Base-by-base conservation (phyloP, 1,139 yeast species). In the Candida pseudocylindracea region DNA sequence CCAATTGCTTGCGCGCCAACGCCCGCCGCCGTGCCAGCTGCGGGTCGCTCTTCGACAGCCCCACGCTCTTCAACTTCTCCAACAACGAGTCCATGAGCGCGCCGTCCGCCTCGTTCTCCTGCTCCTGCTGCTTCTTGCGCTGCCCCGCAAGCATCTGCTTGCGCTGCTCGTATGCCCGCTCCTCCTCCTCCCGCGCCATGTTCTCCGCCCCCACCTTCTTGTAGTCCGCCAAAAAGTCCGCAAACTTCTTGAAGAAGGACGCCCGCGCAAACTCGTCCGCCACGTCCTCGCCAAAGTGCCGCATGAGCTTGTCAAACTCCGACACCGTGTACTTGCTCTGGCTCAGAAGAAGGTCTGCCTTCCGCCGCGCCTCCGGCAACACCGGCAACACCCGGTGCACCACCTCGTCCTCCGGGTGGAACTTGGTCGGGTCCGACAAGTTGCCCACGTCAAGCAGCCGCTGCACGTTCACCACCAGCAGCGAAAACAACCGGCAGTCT, bases 371-470 rank as follows among this genome's bases (percentile, higher is more conserved):
- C 35, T 59, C 66, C 28, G 67, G 66, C 33, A 74, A 51, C 7
- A 79, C 68, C 20, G 57, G 57, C 1, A 49, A 43, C 20, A 64
- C 47, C 12, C 57, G 58, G 2, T 51, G 46, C 32, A 79, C 45
- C 3, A 85, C 62, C 35, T 58, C 54, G 48, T 88, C 98, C 29
- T 71, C 64, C 0, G 94, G 94, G 47, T 88, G 94, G 37, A 85
- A 56, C 32, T 54, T 54, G 2, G 58, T 46, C 2, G 68, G 59
- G 37, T 79, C 79, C 40, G 92, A 75, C 40, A 88, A 57, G 38
- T 71, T 72, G 1, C 98, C 98, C 37, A 62, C 61, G 28, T 65
- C 61, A 8, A 78, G 46, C 1, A 88, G 71, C 15, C 55, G 56
- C 27, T 58, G 55, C 29, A 74, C 70, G 34, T 63, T 69, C 30